Conservation (phyloP, 768 basidiomycete genomes). For the Suillus plorans region DNA sequence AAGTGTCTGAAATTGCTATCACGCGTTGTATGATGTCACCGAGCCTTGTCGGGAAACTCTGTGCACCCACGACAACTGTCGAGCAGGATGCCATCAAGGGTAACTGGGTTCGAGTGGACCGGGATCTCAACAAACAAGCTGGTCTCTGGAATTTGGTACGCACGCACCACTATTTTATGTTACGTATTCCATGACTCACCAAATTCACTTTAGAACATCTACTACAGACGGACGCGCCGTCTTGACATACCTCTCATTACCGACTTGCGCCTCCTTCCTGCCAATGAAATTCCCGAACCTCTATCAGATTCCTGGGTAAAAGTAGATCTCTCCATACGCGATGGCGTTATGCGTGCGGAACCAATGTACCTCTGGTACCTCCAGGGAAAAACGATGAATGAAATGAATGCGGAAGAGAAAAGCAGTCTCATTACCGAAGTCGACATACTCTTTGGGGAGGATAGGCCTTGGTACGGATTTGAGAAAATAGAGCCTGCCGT, state of each 20-base stretch:
- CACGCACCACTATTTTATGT: constrained; percentile 20
- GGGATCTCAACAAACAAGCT: constrained; percentile 71
- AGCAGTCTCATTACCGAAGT: constrained; percentile 81
- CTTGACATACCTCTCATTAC: constrained; percentile 80
- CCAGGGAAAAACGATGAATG: constrained; percentile 58
- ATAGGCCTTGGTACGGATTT: constrained; percentile 84
- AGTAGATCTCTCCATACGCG: constrained; percentile 57
- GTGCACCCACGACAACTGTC: constrained; percentile 64
- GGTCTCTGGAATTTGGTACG: constrained; percentile 63
- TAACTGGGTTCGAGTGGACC: constrained; percentile 87
- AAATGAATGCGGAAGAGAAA: constrained; percentile 60
- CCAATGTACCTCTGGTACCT: constrained; percentile 81
- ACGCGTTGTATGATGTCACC: constrained; percentile 68
- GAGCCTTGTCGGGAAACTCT: constrained; percentile 53
- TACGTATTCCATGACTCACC: constrained; percentile 5
- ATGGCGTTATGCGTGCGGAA: constrained; percentile 56
- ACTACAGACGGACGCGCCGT: constrained; percentile 83
- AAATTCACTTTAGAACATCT: constrained; percentile 49
- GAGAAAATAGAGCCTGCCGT: constrained; percentile 65
- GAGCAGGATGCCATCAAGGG: constrained; percentile 77
- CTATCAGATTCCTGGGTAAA: constrained; percentile 60
- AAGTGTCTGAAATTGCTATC: constrained; percentile 78
- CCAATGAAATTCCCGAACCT: constrained; percentile 49
- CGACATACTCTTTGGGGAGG: constrained; percentile 88
- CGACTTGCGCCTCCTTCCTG: constrained; percentile 63